These are phyloP conservation scores for Agrocybe chaxingu DNA, from an alignment of 768 basidiomycete genomes.

Conservation along the genomic window DNA sequence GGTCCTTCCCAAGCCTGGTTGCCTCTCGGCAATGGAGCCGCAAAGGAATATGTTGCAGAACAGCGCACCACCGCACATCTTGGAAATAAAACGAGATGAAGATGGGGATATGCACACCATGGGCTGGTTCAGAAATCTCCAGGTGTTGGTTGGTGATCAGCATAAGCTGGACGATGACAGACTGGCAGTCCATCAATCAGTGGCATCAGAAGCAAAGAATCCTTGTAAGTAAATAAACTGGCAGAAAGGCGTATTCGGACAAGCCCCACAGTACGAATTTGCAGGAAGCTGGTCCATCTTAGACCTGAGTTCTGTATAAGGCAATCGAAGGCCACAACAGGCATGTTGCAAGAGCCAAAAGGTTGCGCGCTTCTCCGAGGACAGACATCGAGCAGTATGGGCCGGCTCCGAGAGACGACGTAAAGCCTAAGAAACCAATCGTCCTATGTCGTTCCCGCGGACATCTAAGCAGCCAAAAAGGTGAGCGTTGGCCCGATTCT, in stretches of 20 bases:
- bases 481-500: no score
- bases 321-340: conserved; percentile 8
- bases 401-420: conserved; percentile 17
- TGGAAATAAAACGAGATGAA: no score
- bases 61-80: no score
- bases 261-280: background rate
- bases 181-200: conserved; percentile 5
- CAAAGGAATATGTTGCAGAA: no score
- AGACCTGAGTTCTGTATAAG: conserved; percentile 1
- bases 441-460: conserved; percentile 16
- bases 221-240: background rate
- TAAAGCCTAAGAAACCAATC: conserved; percentile 2
- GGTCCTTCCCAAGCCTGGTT: conserved; percentile 3
- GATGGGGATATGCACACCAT: no score
- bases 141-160: background rate
- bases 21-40: background rate
- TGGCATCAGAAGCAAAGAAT: conserved; percentile 7
- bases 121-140: no score
- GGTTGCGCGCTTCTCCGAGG: conserved; percentile 9
- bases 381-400: conserved; percentile 9
- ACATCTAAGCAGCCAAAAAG: conserved; percentile 3
- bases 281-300: background rate
- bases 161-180: background rate
- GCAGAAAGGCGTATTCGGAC: background rate
- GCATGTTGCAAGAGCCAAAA: background rate